Percentiles rank a stretch among this genome's conserved stretches.
phyloP scores from a whole-genome alignment of 129 eudicot species.

The Flaveria brownii region DNA sequence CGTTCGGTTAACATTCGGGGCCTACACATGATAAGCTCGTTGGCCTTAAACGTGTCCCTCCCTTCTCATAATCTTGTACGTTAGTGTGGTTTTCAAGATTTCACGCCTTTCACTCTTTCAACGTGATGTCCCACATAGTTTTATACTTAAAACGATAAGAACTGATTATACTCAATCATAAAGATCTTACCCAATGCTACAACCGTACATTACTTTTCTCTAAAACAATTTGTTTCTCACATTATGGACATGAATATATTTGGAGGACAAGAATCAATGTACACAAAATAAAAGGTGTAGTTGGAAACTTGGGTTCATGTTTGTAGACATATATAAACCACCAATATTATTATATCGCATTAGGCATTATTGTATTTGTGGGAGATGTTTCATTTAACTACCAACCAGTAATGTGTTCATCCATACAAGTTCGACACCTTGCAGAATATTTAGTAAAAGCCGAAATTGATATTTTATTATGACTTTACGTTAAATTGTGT shows the following conservation, averaged over 20 bases:
- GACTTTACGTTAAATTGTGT: neutral
- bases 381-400: constrained; percentile 4
- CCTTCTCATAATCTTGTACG: too few species aligned
- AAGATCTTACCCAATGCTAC: too few species aligned
- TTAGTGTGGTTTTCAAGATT: too few species aligned
- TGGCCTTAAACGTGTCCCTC: too few species aligned
- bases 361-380: neutral
- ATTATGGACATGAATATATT: neutral
- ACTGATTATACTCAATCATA: too few species aligned
- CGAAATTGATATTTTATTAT: neutral
- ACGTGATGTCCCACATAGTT: too few species aligned
- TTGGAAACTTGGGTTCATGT: neutral
- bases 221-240: too few species aligned
- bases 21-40: too few species aligned
- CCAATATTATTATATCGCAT: neutral
- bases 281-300: neutral
- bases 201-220: too few species aligned
- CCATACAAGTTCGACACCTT: neutral
- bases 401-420: neutral
- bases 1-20: too few species aligned
- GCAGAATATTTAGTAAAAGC: neutral
- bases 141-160: too few species aligned
- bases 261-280: neutral
- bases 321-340: constrained; percentile 3
- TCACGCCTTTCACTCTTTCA: too few species aligned